These are phyloP conservation scores for Penicillium taxi DNA, from an alignment of 495 filamentous ascomycete genomes.

Conservation along the genomic window DNA sequence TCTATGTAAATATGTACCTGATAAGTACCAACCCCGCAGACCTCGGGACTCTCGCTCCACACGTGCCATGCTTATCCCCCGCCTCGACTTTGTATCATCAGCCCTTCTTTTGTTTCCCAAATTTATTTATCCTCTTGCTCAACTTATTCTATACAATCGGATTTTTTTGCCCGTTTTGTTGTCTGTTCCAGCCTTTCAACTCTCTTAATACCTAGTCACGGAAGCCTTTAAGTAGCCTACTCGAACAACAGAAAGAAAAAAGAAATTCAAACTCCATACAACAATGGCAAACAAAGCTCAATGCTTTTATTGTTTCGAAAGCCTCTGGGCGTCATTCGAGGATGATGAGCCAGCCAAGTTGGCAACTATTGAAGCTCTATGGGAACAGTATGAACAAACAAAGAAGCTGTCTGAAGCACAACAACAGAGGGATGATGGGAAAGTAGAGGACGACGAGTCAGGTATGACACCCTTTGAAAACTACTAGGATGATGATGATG, in stretches of 20 bases:
- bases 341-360: constrained; percentile 51
- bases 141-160: too few relatives aligned
- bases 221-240: constrained; percentile 1
- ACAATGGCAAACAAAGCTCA: constrained; percentile 75
- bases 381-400: constrained; percentile 47
- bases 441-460: constrained; percentile 9
- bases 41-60: too few relatives aligned
- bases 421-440: constrained; percentile 11
- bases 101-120: too few relatives aligned
- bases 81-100: too few relatives aligned
- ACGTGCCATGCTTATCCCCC: too few relatives aligned
- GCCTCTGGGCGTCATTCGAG: constrained; percentile 58
- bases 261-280: constrained; percentile 1
- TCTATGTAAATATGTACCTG: too few relatives aligned
- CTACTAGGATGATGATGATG: constrained; percentile 21
- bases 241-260: neutral
- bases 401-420: constrained; percentile 30
- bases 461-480: constrained; percentile 11
- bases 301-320: constrained; percentile 89
- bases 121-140: too few relatives aligned
- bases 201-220: constrained; percentile 1
- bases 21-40: too few relatives aligned
- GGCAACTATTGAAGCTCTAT: constrained; percentile 61
- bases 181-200: constrained; percentile 3
- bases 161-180: constrained; percentile 4